Evolutionary conservation across 495 filamentous ascomycete species (phyloP), one percentile per base, ranked within the genome.

Genomic region (Penicillium pulvis): DNA sequence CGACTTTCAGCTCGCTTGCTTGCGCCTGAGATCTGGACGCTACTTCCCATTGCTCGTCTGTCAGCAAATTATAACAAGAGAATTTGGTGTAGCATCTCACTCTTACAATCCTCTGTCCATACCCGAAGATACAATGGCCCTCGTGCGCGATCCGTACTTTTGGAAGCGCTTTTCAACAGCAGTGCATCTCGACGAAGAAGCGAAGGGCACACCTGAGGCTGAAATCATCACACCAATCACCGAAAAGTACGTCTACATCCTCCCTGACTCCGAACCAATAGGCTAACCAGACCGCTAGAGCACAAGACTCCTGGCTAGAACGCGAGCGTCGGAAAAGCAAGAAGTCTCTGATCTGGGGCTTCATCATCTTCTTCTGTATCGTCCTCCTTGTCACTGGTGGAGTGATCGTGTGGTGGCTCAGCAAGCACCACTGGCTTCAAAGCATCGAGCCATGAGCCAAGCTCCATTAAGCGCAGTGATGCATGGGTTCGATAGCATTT

Each of bases 91-190:
- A 31, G 14, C 46, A 49, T 31, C 46, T 26, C 26, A 14, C 26
- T 33, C 30, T 6, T 17, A 7, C 26, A 16, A 33, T 12, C 26
- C 26, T 9, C 26, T 49, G 16, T 59, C 47, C 20, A 30, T 10
- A 42, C 7, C 41, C 43, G 24, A 31, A 53, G 23, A 61, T 1
- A 23, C 19, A n/a, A 77, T 77, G 72, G 72, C 77, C 6, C 70
- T 79, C 12, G 77, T 84, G 51, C 76, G 79, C 28, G 85, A 88
- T 61, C 85, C 85, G 16, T 73, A 67, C 42, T 88, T 88, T 69
- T 87, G 85, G 85, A 77, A 76, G 19, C 78, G 84, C 53, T 87
- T 88, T 75, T 82, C 79, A 46, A 65, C 71, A n/a, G 85, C 85
- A 43, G 79, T 86, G 6, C 83, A 86, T 56, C 67, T 71, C 23